Evolutionary conservation across 495 filamentous ascomycete species (phyloP).

Genomic region (Penicillium argentinense): DNA sequence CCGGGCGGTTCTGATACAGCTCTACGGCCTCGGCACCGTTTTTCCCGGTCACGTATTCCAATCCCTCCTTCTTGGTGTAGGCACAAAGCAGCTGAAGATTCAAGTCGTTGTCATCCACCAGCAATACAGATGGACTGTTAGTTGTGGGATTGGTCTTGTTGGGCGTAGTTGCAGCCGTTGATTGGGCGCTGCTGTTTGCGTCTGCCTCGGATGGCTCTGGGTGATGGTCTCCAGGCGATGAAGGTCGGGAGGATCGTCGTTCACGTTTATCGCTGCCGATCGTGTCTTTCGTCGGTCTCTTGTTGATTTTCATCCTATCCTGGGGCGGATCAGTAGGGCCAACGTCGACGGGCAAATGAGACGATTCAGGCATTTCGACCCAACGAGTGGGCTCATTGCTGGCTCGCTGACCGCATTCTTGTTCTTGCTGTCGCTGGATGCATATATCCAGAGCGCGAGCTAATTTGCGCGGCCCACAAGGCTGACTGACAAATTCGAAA

Average conservation of each 20-base stretch:
- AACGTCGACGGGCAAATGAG: constrained; percentile 18
- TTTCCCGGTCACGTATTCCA: constrained; percentile 32
- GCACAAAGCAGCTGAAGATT: constrained; percentile 32
- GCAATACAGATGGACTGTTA: constrained; percentile 15
- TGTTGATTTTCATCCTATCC: constrained; percentile 21
- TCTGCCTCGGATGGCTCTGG: too few relatives aligned
- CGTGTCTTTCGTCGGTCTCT: constrained; percentile 19
- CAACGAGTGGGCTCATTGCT: constrained; percentile 22
- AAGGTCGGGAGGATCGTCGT: not conserved
- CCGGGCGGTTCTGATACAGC: constrained; percentile 31
- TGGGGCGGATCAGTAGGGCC: constrained; percentile 12
- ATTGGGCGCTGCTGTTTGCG: too few relatives aligned
- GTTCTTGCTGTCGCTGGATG: constrained; percentile 19
- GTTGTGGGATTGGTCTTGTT: too few relatives aligned
- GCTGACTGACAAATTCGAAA: constrained; percentile 35
- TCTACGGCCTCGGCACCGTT: constrained; percentile 58
- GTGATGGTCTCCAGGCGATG: too few relatives aligned
- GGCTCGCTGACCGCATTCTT: not conserved
- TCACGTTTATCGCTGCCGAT: constrained; percentile 2
- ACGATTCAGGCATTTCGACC: constrained; percentile 26
- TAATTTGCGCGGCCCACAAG: constrained; percentile 32
- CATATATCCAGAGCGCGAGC: constrained; percentile 25
- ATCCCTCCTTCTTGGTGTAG: constrained; percentile 39
- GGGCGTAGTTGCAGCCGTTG: too few relatives aligned
- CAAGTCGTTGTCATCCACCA: constrained; percentile 42